Percentiles rank a stretch among this genome's conserved stretches.
Evolutionary conservation across 1,284 basidiomycete species (phyloP).

Genomic region (Chalciporus sp.): DNA sequence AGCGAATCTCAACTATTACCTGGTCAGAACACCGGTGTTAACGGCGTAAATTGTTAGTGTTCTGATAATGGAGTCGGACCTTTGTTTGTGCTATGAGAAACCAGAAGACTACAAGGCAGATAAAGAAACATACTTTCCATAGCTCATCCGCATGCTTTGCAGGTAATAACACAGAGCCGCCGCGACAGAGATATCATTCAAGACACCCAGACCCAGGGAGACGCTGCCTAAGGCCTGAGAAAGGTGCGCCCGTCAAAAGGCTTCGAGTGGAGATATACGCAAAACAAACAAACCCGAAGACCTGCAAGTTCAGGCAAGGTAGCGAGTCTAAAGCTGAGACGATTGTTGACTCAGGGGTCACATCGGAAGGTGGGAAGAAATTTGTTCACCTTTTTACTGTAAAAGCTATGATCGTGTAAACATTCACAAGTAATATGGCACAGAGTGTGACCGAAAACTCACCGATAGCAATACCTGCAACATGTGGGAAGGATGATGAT

Average conservation of each 20-base stretch:
- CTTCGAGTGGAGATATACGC: neutral
- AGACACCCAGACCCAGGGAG: conserved; percentile 46
- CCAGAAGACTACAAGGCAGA: neutral
- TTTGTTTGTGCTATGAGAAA: conserved; percentile 25
- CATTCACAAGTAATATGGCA: neutral
- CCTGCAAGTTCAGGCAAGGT: conserved; percentile 9
- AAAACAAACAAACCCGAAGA: conserved; percentile 21
- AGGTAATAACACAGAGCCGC: conserved; percentile 53
- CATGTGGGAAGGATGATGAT: neutral
- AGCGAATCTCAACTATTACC: conserved; percentile 37
- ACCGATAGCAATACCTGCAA: conserved; percentile 22
- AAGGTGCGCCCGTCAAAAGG: neutral
- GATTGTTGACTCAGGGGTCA: conserved; percentile 14
- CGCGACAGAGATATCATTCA: conserved; percentile 52
- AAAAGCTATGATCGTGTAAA: conserved; percentile 34
- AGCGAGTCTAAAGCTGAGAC: conserved; percentile 16
- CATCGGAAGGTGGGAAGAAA: conserved; percentile 11
- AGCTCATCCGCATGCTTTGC: conserved; percentile 46
- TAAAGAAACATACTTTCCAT: conserved; percentile 30
- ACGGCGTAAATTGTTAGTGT: conserved; percentile 51
- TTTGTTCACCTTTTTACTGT: conserved; percentile 48
- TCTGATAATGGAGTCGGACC: conserved; percentile 63
- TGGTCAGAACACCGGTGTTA: conserved; percentile 57
- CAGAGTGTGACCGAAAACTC: conserved; percentile 2
- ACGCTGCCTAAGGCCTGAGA: conserved; percentile 43